A percentile compares a stretch with the other conserved stretches of the same genome.
Conservation (phyloP, 768 basidiomycete species). For the Tulasnella sp. region DNA sequence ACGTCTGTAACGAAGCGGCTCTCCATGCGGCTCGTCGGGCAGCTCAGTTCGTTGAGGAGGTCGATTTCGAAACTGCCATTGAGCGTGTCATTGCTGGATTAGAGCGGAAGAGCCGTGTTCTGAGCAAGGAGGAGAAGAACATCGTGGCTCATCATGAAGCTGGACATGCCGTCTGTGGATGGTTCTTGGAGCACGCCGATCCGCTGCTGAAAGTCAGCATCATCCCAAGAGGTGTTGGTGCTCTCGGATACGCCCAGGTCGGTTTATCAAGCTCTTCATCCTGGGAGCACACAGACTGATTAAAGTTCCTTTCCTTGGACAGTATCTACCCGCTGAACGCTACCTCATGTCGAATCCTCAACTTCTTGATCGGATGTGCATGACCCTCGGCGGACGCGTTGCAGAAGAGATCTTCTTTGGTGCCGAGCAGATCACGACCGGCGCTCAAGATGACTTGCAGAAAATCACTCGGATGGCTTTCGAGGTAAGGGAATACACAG, state of each 20-base stretch:
- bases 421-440: constrained; percentile 82
- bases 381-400: constrained; percentile 96
- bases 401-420: constrained; percentile 99
- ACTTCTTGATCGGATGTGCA: constrained; percentile 90
- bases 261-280: constrained; percentile 15
- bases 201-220: constrained; percentile 96
- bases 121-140: constrained; percentile 94
- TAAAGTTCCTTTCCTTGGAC: not conserved
- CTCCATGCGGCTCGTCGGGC: constrained; percentile 83
- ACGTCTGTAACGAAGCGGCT: constrained; percentile 97
- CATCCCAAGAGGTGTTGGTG: constrained; percentile 91
- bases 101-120: constrained; percentile 88
- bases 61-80: constrained; percentile 93
- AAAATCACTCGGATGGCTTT: constrained; percentile 98
- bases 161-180: constrained; percentile 95
- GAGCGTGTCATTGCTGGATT: constrained; percentile 96
- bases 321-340: constrained; percentile 93
- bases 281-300: not conserved
- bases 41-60: constrained; percentile 64
- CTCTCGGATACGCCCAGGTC: constrained; percentile 92
- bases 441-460: constrained; percentile 95
- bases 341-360: constrained; percentile 94
- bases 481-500: constrained; percentile 32
- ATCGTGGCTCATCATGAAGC: constrained; percentile 99
- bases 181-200: constrained; percentile 97